Evolutionary conservation across 2,329 filamentous ascomycete species (phyloP), one percentile per base, ranked within the genome.

Genomic region (Westerdykella sp.): DNA sequence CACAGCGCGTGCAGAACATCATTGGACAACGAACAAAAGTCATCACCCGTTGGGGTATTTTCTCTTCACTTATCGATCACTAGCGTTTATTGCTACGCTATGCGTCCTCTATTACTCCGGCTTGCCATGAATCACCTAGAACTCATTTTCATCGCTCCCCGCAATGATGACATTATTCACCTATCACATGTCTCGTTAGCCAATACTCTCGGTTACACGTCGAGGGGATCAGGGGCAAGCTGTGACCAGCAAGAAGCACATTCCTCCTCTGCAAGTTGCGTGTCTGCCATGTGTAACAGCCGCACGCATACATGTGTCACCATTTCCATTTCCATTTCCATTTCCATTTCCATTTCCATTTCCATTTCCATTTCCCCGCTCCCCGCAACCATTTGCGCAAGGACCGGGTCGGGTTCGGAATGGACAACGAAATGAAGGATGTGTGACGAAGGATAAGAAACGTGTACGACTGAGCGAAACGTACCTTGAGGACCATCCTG

Each of bases 151-250:
- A 55, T 90, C 90, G 52, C 80, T 81, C 44, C 90, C 90, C 46
- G 88, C 81, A 59, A 96, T 83, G 68, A 96, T 95, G 53, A 96
- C 90, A 68, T 95, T 95, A 76, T 96, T 95, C 66, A 83, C 76
- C 73, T 78, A 42, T 42, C 11, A 5, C 32, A 34, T 34, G 18
- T 21, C 22, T 14, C 21, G 44, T 54, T 42, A 60, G 55, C 34
- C 43, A 35, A 32, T 37, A 38, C 45, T 40, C 21, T 35, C 9
- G 23, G 36, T 35, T 3, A 22, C n/a, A 10, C 16, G 3, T 14
- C 10, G 40, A 21, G 22, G 23, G 41, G 34, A 28, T 42, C 18
- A 21, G 46, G 36, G 42, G 21, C 37, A 45, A 31, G 13, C 39
- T 35, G 41, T 40, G 37, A 38, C 42, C 10, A 37, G 10, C n/a